Evolutionary conservation across 257 asterid species (phyloP).

Genomic region (Solanum peruvianum): DNA sequence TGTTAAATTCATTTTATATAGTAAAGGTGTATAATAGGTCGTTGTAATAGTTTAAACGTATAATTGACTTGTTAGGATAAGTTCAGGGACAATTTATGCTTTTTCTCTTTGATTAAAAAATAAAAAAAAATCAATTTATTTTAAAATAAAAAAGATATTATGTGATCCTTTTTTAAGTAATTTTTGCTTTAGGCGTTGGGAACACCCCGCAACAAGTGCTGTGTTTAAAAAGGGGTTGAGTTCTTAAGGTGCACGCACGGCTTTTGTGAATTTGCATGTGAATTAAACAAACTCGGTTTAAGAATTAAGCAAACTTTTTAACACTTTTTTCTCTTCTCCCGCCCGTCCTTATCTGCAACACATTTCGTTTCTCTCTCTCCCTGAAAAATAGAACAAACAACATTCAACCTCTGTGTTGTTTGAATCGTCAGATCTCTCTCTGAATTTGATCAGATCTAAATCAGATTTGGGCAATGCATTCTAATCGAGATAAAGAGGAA

Average conservation of each 20-base stretch:
- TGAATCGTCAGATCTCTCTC: not conserved
- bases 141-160: too few species aligned
- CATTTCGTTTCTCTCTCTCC: not conserved
- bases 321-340: not conserved
- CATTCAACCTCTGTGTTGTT: not conserved
- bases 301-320: not conserved
- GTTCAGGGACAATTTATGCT: too few species aligned
- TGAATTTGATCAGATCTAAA: not conserved
- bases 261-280: not conserved
- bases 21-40: too few species aligned
- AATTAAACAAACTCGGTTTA: not conserved
- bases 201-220: not conserved
- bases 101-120: too few species aligned
- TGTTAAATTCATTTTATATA: too few species aligned
- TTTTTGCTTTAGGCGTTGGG: not conserved
- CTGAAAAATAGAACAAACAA: not conserved
- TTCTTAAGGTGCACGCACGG: not conserved
- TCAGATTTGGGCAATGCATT: not conserved
- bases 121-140: too few species aligned
- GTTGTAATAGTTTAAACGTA: too few species aligned
- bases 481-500: not conserved
- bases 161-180: too few species aligned
- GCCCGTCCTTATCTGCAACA: not conserved
- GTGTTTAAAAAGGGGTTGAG: not conserved
- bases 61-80: too few species aligned